Percentiles rank a stretch among this genome's conserved stretches.
phyloP scores from a whole-genome alignment of 768 basidiomycete genomes.

The Russula ochroleuca region DNA sequence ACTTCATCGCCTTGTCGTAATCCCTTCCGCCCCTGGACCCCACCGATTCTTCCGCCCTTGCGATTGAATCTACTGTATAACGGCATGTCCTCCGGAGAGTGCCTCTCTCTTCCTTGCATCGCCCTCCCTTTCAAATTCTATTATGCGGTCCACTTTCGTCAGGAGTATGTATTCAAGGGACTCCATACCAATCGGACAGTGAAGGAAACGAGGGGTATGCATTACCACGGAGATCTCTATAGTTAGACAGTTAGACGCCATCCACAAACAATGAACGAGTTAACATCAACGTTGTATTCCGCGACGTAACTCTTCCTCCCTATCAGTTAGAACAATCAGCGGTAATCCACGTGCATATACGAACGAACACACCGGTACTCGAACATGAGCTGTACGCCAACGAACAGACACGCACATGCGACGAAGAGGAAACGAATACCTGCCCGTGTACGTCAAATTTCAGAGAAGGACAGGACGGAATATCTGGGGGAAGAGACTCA shows the following conservation, averaged over 20 bases:
- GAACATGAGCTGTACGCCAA: conserved; percentile 89
- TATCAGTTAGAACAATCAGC: conserved; percentile 11
- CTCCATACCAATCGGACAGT: not conserved
- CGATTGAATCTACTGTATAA: too few species aligned
- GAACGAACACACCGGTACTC: conserved; percentile 74
- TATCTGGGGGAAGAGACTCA: conserved; percentile 30
- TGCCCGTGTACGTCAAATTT: conserved; percentile 30
- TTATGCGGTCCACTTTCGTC: too few species aligned
- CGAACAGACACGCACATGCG: conserved; percentile 64
- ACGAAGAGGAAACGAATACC: conserved; percentile 62
- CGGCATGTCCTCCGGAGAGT: too few species aligned
- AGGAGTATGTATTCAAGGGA: not conserved
- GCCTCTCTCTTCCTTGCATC: too few species aligned
- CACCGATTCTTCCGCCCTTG: too few species aligned
- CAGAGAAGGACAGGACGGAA: not conserved
- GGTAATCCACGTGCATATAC: not conserved
- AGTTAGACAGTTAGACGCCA: not conserved
- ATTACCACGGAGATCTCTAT: not conserved
- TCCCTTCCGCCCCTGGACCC: too few species aligned
- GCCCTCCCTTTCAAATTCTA: too few species aligned
- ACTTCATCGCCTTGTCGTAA: too few species aligned
- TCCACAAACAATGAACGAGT: not conserved
- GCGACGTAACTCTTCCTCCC: conserved; percentile 35
- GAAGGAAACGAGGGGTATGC: not conserved
- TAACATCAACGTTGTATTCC: conserved; percentile 26